Evolutionary conservation across 2,329 filamentous ascomycete genomes (phyloP), one percentile per base, ranked within the genome.

Genomic region (Xylariaceae sp.): DNA sequence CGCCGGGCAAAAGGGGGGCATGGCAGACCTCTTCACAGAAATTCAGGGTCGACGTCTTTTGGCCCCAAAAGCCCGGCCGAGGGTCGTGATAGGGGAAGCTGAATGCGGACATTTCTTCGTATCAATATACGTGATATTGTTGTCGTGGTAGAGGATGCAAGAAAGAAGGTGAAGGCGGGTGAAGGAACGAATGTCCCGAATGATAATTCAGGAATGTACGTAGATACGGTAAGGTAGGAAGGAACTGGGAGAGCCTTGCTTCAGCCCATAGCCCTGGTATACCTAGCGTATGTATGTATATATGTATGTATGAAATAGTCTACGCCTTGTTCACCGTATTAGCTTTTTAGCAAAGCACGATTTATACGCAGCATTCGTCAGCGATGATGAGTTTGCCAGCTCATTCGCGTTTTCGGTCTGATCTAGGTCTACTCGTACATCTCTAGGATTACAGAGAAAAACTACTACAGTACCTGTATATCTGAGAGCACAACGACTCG

Each of bases 1-100:
- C 5, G 9, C 8, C 4, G 14, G 11, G 33, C 16, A 11, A 3
- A 28, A 21, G 24, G 21, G 14, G 14, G n/a, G 12, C 5, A 26
- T 23, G 5, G 37, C 72, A 60, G 72, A 87, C 87, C 80, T 92
- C 90, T 80, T 92, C 90, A 70, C 90, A 93, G 83, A 90, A 92
- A 71, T 92, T 91, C 40, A 91, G 69, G 0, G 88, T 91, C 7
- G 86, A 87, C 1, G 88, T 91, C 53, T 89, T 85, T 19, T 87
- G 84, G 5, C 81, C 83, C 88, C 88, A 92, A 70, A 84, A 86
- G 17, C 87, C 87, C 33, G 73, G 63, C 11, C 65, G 67, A 53
- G 69, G 65, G 53, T 69, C 60, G 23, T 67, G 68, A 49, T 73
- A 73, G 21, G 71, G 69, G 46, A 73, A 69, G 46, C 69, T 65